Evolutionary conservation across 371 early-diverging fungal species (phyloP).

Genomic region (Rhizopus stolonifer): DNA sequence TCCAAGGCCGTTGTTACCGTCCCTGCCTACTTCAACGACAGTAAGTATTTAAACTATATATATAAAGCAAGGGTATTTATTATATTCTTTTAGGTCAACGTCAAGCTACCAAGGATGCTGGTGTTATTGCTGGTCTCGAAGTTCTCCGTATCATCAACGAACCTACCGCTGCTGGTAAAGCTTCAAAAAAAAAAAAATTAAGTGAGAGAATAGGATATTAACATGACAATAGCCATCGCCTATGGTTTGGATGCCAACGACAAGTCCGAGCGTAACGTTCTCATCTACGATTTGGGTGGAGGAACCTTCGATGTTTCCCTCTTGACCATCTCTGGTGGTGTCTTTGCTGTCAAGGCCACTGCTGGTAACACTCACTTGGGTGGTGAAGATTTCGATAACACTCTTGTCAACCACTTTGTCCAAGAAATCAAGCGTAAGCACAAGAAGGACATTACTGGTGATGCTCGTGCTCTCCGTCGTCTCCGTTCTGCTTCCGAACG

Average conservation of each 20-base stretch:
- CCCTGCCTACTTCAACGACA: conserved; percentile 83
- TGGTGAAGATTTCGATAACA: conserved; percentile 97
- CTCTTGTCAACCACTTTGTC: conserved; percentile 79
- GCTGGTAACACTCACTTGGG: conserved; percentile 95
- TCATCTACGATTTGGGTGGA: conserved; percentile 95
- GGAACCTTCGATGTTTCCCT: conserved; percentile 90
- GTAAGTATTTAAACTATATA: conserved; percentile 15
- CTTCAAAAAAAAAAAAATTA: neutral
- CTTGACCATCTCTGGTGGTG: conserved; percentile 81
- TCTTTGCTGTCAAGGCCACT: conserved; percentile 91
- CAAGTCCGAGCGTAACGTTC: conserved; percentile 77
- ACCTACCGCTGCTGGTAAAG: conserved; percentile 87
- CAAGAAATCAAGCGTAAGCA: conserved; percentile 83
- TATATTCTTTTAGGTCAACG: conserved; percentile 84
- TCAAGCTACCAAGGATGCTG: conserved; percentile 86
- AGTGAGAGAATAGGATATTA: neutral
- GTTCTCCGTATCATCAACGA: conserved; percentile 92
- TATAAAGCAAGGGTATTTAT: conserved; percentile 26
- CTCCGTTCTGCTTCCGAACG: conserved; percentile 93
- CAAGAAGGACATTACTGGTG: conserved; percentile 74
- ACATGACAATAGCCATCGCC: conserved; percentile 70
- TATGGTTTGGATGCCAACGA: conserved; percentile 85
- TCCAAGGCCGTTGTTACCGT: conserved; percentile 93
- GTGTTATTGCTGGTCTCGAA: conserved; percentile 77
- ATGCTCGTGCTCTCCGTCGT: conserved; percentile 87